Evolutionary conservation across 176 grass and related monocot genomes (phyloP).

Genomic region (Chloris gayana): DNA sequence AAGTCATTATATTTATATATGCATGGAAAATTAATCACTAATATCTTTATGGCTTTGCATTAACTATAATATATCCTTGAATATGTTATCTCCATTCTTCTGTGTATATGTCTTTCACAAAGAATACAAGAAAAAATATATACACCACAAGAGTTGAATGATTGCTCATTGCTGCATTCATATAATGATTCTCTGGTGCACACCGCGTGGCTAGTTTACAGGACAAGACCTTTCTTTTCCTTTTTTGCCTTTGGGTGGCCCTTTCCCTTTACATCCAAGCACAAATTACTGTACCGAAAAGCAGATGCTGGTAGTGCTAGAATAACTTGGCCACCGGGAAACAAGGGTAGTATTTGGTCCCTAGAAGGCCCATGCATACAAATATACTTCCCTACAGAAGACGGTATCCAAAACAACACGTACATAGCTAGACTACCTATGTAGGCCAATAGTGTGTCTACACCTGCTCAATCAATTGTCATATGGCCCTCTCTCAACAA

Average conservation of each 20-base stretch:
- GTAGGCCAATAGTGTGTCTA: neutral
- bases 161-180: constrained; percentile 21
- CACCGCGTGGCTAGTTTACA: constrained; percentile 26
- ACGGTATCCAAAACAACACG: neutral
- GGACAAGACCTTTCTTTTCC: neutral
- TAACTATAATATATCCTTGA: neutral
- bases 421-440: neutral
- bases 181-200: constrained; percentile 9
- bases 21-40: too few relatives aligned
- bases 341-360: constrained; percentile 21
- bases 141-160: constrained; percentile 31
- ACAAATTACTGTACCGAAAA: constrained; percentile 13
- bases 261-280: constrained; percentile 44
- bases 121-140: constrained; percentile 19
- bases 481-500: neutral
- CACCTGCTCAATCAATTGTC: neutral
- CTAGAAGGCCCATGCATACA: neutral
- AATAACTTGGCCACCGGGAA: constrained; percentile 43
- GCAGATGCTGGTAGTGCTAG: constrained; percentile 35
- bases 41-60: too few relatives aligned
- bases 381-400: neutral
- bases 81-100: neutral
- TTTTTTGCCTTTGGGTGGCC: constrained; percentile 12
- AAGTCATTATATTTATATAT: too few relatives aligned
- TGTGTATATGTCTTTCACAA: constrained; percentile 13